A percentile compares a stretch with the other conserved stretches of the same genome.
These are phyloP conservation scores for Globisporangium uncinulatum DNA, from an alignment of 352 stramenopile genomes.

Conservation along the genomic window DNA sequence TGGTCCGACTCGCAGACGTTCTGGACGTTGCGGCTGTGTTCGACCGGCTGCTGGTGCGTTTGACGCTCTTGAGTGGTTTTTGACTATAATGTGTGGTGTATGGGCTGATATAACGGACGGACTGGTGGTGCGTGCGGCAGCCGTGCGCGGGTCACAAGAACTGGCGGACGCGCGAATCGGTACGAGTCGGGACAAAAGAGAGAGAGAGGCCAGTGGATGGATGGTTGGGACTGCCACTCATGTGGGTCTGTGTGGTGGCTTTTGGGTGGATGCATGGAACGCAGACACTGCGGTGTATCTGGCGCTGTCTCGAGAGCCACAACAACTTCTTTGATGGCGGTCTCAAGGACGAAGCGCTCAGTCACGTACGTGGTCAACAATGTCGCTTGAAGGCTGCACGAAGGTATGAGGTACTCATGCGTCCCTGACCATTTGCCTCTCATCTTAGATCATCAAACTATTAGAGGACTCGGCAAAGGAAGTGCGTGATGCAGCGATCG, in stretches of 20 bases:
- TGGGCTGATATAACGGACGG: no score
- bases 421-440: neutral
- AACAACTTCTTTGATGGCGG: conserved; percentile 34
- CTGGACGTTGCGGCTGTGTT: conserved; percentile 53
- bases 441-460: conserved; percentile 40
- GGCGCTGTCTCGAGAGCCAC: conserved; percentile 47
- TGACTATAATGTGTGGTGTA: neutral
- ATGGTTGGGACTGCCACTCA: neutral
- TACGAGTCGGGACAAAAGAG: conserved; percentile 10
- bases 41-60: conserved; percentile 42
- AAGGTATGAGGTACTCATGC: neutral
- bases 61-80: neutral
- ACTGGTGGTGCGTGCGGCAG: conserved; percentile 3
- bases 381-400: neutral
- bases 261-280: neutral
- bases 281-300: conserved; percentile 61
- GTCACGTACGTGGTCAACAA: conserved; percentile 31
- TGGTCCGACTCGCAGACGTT: conserved; percentile 58
- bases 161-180: conserved; percentile 78
- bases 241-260: neutral
- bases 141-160: conserved; percentile 70
- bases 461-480: conserved; percentile 83
- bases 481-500: conserved; percentile 69
- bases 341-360: conserved; percentile 49
- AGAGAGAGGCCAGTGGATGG: neutral